These are phyloP conservation scores for Exutisphaerella laricina DNA, from an alignment of 2,329 filamentous ascomycete genomes.

Conservation along the genomic window DNA sequence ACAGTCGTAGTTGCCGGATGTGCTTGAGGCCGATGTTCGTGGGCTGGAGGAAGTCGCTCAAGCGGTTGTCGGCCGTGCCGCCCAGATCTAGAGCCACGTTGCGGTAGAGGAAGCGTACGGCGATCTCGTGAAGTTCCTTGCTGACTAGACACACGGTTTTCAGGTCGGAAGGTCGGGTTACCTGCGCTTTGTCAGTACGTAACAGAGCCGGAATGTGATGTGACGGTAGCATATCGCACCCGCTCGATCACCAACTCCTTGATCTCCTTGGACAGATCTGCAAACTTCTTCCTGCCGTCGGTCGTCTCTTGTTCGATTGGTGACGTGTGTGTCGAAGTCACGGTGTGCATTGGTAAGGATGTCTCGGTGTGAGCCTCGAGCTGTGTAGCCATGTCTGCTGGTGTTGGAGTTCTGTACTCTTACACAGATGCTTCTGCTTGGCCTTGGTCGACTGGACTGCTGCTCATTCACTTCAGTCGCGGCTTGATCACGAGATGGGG, in stretches of 20 bases:
- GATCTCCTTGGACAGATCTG: conserved; percentile 24
- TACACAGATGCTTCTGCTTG: neutral
- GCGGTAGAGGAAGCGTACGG: conserved; percentile 43
- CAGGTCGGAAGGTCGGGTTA: conserved; percentile 44
- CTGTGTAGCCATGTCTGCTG: conserved; percentile 16
- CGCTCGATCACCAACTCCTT: conserved; percentile 24
- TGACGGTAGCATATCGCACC: conserved; percentile 12
- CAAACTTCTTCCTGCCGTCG: conserved; percentile 12
- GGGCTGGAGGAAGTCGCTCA: conserved; percentile 43
- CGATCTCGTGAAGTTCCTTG: conserved; percentile 44
- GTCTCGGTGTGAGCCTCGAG: conserved; percentile 18
- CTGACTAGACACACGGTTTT: conserved; percentile 44
- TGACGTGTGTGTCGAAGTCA: neutral
- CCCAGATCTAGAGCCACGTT: conserved; percentile 46
- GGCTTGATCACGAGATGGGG: neutral
- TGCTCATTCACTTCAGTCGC: neutral
- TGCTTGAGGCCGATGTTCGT: conserved; percentile 45
- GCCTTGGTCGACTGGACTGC: neutral
- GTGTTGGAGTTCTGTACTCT: neutral
- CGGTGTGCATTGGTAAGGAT: conserved; percentile 5
- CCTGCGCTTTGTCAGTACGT: conserved; percentile 25
- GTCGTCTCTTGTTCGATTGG: neutral
- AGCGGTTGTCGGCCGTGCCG: conserved; percentile 38
- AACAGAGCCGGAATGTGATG: neutral
- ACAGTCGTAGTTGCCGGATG: conserved; percentile 43